Evolutionary conservation across 257 asterid genomes (phyloP).

Genomic region (Cynanchum wilfordii): DNA sequence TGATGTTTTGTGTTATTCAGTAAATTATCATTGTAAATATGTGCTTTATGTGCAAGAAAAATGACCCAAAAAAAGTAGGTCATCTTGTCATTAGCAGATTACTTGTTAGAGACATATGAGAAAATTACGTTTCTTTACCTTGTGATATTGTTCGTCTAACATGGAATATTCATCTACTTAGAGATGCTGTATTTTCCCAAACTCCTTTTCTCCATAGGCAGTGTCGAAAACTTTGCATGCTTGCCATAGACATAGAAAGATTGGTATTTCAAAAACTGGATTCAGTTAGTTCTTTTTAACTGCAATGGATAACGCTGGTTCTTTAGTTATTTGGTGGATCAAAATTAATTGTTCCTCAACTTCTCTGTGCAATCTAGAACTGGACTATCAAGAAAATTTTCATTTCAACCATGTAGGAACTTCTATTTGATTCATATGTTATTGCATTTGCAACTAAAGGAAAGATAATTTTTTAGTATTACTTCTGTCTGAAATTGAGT

Average conservation of each 20-base stretch:
- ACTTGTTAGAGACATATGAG: not conserved
- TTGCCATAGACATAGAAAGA: not conserved
- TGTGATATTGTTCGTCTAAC: not conserved
- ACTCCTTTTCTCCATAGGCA: not conserved
- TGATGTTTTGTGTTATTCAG: not conserved
- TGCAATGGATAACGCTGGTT: not conserved
- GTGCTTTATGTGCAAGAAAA: not conserved
- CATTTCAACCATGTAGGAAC: not conserved
- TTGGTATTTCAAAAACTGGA: not conserved
- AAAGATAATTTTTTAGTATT: not conserved
- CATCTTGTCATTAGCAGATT: not conserved
- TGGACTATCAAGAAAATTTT: not conserved
- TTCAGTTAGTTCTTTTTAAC: not conserved
- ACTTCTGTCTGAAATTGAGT: no score
- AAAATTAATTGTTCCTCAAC: not conserved
- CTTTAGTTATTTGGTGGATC: not conserved
- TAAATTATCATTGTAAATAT: no score
- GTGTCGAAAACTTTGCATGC: not conserved
- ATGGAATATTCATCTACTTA: not conserved
- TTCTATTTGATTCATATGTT: not conserved
- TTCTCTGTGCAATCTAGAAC: slow-evolving; percentile 1
- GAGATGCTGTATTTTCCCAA: not conserved
- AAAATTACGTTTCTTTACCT: not conserved
- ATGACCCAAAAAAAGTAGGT: not conserved
- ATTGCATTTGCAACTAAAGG: not conserved